These are phyloP conservation scores for Anthoceros angustus DNA, from an alignment of 225 moss, liverwort and hornwort genomes.

Conservation along the genomic window DNA sequence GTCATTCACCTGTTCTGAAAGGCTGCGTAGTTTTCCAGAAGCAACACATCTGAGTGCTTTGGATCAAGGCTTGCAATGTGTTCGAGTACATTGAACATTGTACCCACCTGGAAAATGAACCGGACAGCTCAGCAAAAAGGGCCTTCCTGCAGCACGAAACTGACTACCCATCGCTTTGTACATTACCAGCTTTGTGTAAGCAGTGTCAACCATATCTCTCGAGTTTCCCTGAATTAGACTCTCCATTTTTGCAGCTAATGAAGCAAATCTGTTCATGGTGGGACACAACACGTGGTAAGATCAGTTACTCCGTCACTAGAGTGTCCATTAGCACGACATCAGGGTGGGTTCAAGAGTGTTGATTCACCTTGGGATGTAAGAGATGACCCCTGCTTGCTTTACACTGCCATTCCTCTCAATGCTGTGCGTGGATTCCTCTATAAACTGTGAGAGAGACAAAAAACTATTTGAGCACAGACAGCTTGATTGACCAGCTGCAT, in stretches of 20 bases:
- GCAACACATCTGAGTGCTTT: slow-evolving; percentile 79
- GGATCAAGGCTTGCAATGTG: slow-evolving; percentile 84
- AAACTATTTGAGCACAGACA: neutral
- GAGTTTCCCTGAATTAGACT: slow-evolving; percentile 90
- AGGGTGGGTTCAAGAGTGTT: neutral
- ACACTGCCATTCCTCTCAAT: slow-evolving; percentile 90
- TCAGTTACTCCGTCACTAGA: neutral
- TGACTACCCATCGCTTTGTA: neutral
- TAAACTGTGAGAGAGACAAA: slow-evolving; percentile 46
- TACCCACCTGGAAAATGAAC: slow-evolving; percentile 49
- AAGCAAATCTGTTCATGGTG: slow-evolving; percentile 53
- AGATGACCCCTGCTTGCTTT: slow-evolving; percentile 74
- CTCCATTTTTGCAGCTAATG: slow-evolving; percentile 88
- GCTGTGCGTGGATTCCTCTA: slow-evolving; percentile 88
- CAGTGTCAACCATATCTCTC: slow-evolving; percentile 81
- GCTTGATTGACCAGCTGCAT: neutral
- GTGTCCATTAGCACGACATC: neutral
- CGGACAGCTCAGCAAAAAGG: slow-evolving; percentile 6
- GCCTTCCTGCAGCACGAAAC: neutral
- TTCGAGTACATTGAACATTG: slow-evolving; percentile 93
- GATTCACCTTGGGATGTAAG: slow-evolving; percentile 74
- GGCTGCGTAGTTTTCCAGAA: slow-evolving; percentile 93
- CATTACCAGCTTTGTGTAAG: slow-evolving; percentile 86
- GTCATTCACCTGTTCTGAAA: slow-evolving; percentile 74
- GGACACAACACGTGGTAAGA: neutral